These are phyloP conservation scores for Glycyrrhiza uralensis DNA, from an alignment of 306 rosid genomes.

Conservation along the genomic window DNA sequence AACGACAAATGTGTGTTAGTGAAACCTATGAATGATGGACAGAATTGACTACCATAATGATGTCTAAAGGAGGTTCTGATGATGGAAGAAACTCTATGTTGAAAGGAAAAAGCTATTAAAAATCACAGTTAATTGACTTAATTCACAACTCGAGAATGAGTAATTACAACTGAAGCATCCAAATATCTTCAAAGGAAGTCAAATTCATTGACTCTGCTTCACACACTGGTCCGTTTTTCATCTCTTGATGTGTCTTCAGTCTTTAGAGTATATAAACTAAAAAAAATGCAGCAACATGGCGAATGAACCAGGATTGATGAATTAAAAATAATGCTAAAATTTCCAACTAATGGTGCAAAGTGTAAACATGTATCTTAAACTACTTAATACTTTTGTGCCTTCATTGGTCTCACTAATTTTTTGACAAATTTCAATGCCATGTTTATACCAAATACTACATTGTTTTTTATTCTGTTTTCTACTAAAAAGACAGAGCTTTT, in stretches of 20 bases:
- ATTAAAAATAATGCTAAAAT: not conserved
- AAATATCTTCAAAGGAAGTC: not conserved
- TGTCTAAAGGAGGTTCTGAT: not conserved
- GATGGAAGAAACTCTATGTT: not conserved
- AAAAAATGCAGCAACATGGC: not conserved
- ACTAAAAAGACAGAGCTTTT: not conserved
- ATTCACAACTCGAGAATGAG: not conserved
- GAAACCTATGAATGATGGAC: not conserved
- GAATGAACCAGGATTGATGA: not conserved
- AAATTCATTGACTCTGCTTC: not conserved
- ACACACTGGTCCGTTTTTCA: not conserved
- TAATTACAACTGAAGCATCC: conserved; percentile 5
- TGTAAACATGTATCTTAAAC: conserved; percentile 9
- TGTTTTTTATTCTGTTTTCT: not conserved
- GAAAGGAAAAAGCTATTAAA: not conserved
- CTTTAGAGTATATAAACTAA: not conserved
- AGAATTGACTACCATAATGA: not conserved
- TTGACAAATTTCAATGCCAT: not conserved
- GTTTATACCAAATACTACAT: not conserved
- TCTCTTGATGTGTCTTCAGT: not conserved
- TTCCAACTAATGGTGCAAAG: not conserved
- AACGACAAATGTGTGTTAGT: not conserved
- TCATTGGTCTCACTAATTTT: not conserved
- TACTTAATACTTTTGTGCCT: not conserved
- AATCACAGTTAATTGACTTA: not conserved